Base-by-base conservation (phyloP, 768 basidiomycete genomes). In the Termitomyces sp. region DNA sequence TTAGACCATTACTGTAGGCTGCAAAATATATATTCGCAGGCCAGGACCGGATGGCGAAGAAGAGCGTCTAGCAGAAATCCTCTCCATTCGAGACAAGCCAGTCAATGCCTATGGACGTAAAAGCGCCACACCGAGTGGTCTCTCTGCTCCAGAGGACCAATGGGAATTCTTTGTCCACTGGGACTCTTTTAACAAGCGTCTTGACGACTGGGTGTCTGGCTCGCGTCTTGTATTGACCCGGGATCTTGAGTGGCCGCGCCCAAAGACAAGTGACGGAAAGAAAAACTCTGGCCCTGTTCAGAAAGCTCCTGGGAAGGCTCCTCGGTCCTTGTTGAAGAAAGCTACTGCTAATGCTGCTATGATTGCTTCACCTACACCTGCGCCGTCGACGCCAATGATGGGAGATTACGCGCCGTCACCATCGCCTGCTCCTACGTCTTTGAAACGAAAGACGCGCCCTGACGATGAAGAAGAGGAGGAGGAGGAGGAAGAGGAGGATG, bases 161-260 rank as follows among this genome's bases (percentile, higher is more conserved):
- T 84, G 86, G 73, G 96, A 98, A 74, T 98, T 88, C 79, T 99
- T 98, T 70, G 94, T 98, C 20, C 97, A 99, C 70, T 99, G 96
- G 89, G 94, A 98, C 68, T 87, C 93, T 65, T 98, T 98, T 83
- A 99, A 99, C 81, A 99, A 99, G 74, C 95, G 97, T 64, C 81
- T 98, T 44, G 97, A 99, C 71, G 97, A 97, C 58, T 99, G 97
- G 97, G 90, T 99, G 24, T 78, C 90, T 15, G 93, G 92, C 16
- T 89, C 91, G 1, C 86, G 96, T 44, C 83, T 99, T 59, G 84
- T 98, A 45, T 79, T 96, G 49, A 82, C 78, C 61, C 83, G 89
- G 65, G 95, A 97, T 70, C 83, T 99, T 65, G 95, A 98, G 74
- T 96, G 93, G 94, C 96, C 97, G 3, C 91, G 92, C 61, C 95